Evolutionary conservation across 2,329 filamentous ascomycete species (phyloP).

Genomic region (Fusarium udum): DNA sequence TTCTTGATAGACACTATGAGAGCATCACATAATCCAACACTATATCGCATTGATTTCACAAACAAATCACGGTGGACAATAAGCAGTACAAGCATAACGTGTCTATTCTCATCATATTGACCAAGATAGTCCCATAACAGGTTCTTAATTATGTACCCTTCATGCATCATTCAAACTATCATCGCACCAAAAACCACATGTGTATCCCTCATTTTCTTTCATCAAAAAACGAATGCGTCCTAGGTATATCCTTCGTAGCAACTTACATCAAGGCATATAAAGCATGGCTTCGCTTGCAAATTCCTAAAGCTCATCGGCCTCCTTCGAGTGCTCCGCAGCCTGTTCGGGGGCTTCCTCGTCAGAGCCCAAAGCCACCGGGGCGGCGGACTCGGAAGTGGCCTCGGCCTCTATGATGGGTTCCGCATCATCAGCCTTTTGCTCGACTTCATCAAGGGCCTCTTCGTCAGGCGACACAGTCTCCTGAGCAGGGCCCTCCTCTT

Average conservation of each 20-base stretch:
- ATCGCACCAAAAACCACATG: constrained; percentile 24
- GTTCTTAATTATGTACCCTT: constrained; percentile 36
- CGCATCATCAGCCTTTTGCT: not conserved
- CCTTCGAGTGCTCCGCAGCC: constrained; percentile 1
- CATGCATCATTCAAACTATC: constrained; percentile 37
- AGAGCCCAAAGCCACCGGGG: not conserved
- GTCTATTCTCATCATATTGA: constrained; percentile 34
- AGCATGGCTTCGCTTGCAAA: constrained; percentile 26
- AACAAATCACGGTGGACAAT: not conserved
- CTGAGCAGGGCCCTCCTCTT: constrained; percentile 5
- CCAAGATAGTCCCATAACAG: constrained; percentile 17
- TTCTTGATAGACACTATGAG: not conserved
- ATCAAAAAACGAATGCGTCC: constrained; percentile 38
- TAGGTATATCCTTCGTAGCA: constrained; percentile 43
- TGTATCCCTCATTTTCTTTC: constrained; percentile 32
- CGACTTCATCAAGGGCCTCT: not conserved
- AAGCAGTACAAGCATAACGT: constrained; percentile 15
- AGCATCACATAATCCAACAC: constrained; percentile 2
- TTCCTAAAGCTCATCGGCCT: constrained; percentile 28
- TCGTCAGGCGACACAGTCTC: constrained; percentile 1
- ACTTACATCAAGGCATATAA: constrained; percentile 41
- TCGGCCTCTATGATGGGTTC: constrained; percentile 1
- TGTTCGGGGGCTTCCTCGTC: not conserved
- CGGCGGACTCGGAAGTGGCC: not conserved
- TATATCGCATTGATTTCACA: constrained; percentile 1